phyloP scores from a whole-genome alignment of 192 early-diverging fungal genomes.

The Coemansia sp. region DNA sequence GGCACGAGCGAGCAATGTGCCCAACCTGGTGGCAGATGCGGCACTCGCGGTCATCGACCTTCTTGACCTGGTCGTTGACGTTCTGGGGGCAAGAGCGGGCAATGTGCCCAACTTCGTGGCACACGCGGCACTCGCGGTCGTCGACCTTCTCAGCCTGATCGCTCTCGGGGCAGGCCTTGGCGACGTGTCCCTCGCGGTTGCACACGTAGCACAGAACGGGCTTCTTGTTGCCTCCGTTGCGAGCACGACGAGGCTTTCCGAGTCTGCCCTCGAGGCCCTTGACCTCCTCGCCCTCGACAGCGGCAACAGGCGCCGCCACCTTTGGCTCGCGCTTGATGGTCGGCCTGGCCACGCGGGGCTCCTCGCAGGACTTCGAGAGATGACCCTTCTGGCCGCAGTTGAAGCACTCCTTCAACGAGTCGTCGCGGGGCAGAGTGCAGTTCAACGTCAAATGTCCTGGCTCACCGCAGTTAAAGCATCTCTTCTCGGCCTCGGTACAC shows the following conservation, averaged over 20 bases:
- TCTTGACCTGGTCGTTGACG: background rate
- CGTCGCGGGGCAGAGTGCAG: constrained; percentile 46
- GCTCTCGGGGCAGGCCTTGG: constrained; percentile 38
- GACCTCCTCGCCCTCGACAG: constrained; percentile 4
- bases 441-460: constrained; percentile 49
- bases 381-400: constrained; percentile 57
- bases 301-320: constrained; percentile 8
- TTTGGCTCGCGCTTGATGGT: constrained; percentile 10
- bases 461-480: constrained; percentile 59
- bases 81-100: constrained; percentile 35
- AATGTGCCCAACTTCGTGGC: constrained; percentile 55
- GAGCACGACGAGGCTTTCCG: background rate
- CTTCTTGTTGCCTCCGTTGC: constrained; percentile 36
- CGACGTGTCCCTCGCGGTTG: constrained; percentile 48
- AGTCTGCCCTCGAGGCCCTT: background rate
- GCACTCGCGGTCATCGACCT: constrained; percentile 27
- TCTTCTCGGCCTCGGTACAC: constrained; percentile 17
- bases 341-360: constrained; percentile 14
- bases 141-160: background rate
- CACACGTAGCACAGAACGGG: constrained; percentile 57
- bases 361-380: constrained; percentile 50
- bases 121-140: constrained; percentile 50
- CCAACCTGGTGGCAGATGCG: constrained; percentile 56
- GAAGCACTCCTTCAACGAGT: constrained; percentile 53
- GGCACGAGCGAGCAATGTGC: constrained; percentile 50